Base-by-base conservation (phyloP, 2,329 filamentous ascomycete genomes). In the Ploettnerulaceae sp. region DNA sequence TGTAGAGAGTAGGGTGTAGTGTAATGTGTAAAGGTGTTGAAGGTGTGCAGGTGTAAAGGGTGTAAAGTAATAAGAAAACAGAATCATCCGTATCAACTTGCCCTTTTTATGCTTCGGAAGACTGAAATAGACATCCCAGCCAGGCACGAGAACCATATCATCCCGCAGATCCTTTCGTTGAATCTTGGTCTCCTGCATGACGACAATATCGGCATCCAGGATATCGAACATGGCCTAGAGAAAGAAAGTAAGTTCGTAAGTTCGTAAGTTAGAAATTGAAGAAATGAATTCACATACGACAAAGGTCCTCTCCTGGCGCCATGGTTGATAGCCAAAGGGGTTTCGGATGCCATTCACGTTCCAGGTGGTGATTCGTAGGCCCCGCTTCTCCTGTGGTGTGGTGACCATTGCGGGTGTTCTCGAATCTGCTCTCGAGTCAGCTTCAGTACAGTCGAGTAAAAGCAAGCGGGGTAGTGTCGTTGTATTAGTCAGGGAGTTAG, bases 61-160 rank as follows among this genome's bases (percentile, higher is more conserved):
- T n/a, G n/a, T n/a, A n/a, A n/a, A n/a, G n/a, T n/a, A n/a, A n/a
- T n/a, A n/a, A n/a, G n/a, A n/a, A n/a, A n/a, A n/a, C n/a, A n/a
- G n/a, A n/a, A n/a, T n/a, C n/a, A n/a, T n/a, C n/a, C n/a, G n/a
- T n/a, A n/a, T n/a, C n/a, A n/a, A n/a, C n/a, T n/a, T 69, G 84
- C 89, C 91, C 73, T 96, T 97, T 66, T 97, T 97, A 62, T 94
- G 77, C 63, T 84, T 89, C 0, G 93, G 93, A 18, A 98, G 72
- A 64, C 89, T 96, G 68, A 96, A 96, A 68, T 84, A 95, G 55
- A 90, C 90, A 64, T 98, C 93, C 91, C 91, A 98, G 9, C 93
- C 93, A 0, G 87, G 82, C 0, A 97, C 81, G 25, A 97, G 72
- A 7, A 97, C 90, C 89, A 97, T 97, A 58, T 97, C 93, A 73